Base-by-base conservation (phyloP, 192 early-diverging fungal species). In the Coemansia sp. region DNA sequence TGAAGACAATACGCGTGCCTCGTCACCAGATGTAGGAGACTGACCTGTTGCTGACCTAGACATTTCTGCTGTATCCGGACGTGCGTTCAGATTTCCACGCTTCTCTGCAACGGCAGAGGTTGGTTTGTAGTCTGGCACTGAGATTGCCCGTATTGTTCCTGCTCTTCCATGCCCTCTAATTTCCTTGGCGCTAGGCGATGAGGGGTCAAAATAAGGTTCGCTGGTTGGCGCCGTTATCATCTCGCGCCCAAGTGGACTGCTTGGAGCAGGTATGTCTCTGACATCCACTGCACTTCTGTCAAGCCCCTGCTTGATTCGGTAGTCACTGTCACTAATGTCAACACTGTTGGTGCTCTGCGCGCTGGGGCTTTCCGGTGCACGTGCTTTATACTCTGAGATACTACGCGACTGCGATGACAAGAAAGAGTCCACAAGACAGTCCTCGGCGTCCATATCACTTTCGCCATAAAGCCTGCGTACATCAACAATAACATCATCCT, bases 251-350 rank as follows among this genome's bases (percentile, higher is more conserved):
- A 60, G 59, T 30, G 62, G 28, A 38, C 62, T 56, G 54, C 21
- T 41, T 2, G 38, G 30, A n/a, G 28, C 44, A 1, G 62, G 47
- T 19, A 48, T 56, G 19, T 65, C 54, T 19, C 30, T 34, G 21
- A 65, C 30, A 28, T 49, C 48, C 0, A 54, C 47, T 9, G 63
- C 26, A 23, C n/a, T 9, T 23, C 30, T 48, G 63, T 80, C 72
- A 10, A 80, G 64, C 1, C 30, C 44, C 47, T 51, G 48, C 44
- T 64, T 74, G 0, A 69, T 67, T 14, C 77, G 60, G 32, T 63
- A 74, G 58, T 80, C 77, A 65, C 62, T 80, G 58, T 80, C 77
- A 64, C 77, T 80, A 53, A 80, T 68, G 23, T 64, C 72, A 0
- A 60, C 32, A 51, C 77, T 80, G 27, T 27, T 50, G 24, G 47